Conservation (phyloP, 148 eudicot species). For the Selenicereus undatus region DNA sequence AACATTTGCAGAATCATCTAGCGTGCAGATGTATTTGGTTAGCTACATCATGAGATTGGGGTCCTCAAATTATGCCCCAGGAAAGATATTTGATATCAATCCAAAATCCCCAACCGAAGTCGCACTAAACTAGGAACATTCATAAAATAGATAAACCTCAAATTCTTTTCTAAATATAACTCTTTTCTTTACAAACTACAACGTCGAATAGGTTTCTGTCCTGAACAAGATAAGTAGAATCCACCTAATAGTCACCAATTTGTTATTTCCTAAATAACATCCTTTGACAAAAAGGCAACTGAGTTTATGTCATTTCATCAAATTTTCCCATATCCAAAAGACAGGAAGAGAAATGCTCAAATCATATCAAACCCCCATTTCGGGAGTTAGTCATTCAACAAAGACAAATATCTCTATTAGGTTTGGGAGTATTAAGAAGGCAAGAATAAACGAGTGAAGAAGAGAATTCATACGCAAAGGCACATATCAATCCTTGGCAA, state of each 20-base stretch:
- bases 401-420: background rate
- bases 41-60: background rate
- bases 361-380: background rate
- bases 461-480: background rate
- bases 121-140: too few relatives aligned
- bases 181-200: background rate
- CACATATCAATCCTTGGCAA: background rate
- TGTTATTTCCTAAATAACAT: too few relatives aligned
- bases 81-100: too few relatives aligned
- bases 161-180: too few relatives aligned
- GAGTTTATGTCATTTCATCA: too few relatives aligned
- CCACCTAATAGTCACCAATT: too few relatives aligned
- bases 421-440: too few relatives aligned
- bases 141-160: background rate
- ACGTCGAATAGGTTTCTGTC: too few relatives aligned
- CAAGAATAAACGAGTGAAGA: conserved; percentile 1
- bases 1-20: background rate
- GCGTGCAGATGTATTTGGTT: background rate
- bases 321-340: background rate
- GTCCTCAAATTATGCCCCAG: background rate
- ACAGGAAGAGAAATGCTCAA: background rate
- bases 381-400: background rate
- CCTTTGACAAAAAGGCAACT: too few relatives aligned
- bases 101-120: background rate
- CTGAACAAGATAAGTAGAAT: too few relatives aligned